Base-by-base conservation (phyloP, 2,329 filamentous ascomycete species). In the Ophiostoma populinum region DNA sequence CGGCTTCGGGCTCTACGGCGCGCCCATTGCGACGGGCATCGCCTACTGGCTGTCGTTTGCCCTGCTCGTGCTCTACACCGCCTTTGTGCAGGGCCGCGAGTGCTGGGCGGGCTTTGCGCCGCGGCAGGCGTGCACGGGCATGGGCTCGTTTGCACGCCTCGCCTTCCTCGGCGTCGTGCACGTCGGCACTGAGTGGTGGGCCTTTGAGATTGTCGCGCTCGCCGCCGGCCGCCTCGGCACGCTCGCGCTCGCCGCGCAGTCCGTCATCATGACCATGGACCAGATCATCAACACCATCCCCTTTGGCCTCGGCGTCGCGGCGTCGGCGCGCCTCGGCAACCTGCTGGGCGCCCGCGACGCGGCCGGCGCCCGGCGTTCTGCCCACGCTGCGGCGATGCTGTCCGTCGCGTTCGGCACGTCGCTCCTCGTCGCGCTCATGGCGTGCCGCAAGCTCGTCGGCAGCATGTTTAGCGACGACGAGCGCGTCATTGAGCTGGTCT, bases 181-280 rank as follows among this genome's bases (percentile, higher is more conserved):
- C 43, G 80, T 92, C 5, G 85, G 81, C 4, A 90, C 82, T 0
- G 85, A 92, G 55, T 92, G 82, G 83, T 92, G 83, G 83, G 85
- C 83, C 0, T 92, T 92, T 46, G 83, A 92, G 55, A 87, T 92
- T 44, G 81, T 92, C 2, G 81, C 82, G 1, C 66, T 92, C 1
- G 80, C 79, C 2, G 82, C 83, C 5, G 83, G 83, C 1, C 68
- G 75, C 24, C 66, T 92, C 0, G 85, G 85, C 4, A 86, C 80
- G 0, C 68, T 85, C 22, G 67, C 81, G 0, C 63, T 92, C 1
- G 83, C 83, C 1, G 80, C 83, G 0, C 83, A 92, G 53, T 80
- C 73, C 32, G 80, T 92, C 16, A 85, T 92, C 51, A 92, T 92
- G 82, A 92, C 82, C 0, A 73, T 79, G 0, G 82, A 92, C 51